Conservation (phyloP, 2,329 filamentous ascomycete species). For the Zymoseptoria pseudotritici region DNA sequence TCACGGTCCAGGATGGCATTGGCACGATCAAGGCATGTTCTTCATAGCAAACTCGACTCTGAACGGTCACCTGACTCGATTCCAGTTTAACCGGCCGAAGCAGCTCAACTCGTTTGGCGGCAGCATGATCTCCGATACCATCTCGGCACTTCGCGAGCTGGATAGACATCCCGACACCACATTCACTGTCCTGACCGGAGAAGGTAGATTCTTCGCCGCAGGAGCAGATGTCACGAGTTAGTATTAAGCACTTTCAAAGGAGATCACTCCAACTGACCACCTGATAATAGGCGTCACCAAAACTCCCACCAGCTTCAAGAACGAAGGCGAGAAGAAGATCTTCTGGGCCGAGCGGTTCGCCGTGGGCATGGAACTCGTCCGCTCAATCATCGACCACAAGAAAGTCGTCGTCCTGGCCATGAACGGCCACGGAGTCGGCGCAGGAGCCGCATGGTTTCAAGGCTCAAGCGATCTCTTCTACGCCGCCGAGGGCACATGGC, state of each 20-base stretch:
- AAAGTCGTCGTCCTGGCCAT: slow-evolving; percentile 24
- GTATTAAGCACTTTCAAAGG: background rate
- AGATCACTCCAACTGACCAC: background rate
- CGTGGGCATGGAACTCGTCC: slow-evolving; percentile 19
- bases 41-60: background rate
- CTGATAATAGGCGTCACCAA: slow-evolving; percentile 7
- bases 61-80: background rate
- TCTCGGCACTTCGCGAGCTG: slow-evolving; percentile 21
- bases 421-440: slow-evolving; percentile 24
- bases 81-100: slow-evolving; percentile 23
- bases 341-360: slow-evolving; percentile 21
- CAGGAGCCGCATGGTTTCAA: slow-evolving; percentile 24
- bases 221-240: slow-evolving; percentile 22
- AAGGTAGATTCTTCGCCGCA: slow-evolving; percentile 23
- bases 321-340: slow-evolving; percentile 22
- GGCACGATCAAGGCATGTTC: slow-evolving; percentile 20
- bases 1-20: slow-evolving; percentile 19
- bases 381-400: slow-evolving; percentile 22
- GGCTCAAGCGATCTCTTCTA: slow-evolving; percentile 23
- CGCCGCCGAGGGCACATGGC: slow-evolving; percentile 21
- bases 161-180: slow-evolving; percentile 21
- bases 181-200: slow-evolving; percentile 24
- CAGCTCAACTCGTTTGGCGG: slow-evolving; percentile 23
- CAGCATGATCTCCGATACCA: slow-evolving; percentile 19
- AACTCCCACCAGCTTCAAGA: slow-evolving; percentile 14